Base-by-base conservation (phyloP, 1,284 basidiomycete species). In the Apiotrichum gamsii region DNA sequence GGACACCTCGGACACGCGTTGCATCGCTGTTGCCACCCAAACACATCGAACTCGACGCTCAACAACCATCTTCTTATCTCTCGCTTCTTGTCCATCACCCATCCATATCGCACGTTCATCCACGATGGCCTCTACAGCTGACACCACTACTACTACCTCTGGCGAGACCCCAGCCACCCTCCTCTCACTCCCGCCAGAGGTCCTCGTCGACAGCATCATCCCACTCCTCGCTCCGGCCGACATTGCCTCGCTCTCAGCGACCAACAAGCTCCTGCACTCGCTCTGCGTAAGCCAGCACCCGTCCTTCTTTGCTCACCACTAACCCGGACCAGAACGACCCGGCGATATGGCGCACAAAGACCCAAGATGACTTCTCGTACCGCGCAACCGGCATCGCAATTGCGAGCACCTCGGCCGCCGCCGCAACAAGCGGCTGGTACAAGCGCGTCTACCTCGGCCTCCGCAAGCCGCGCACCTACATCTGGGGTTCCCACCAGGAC, bases 401-500 rank as follows among this genome's bases (percentile, higher is more conserved):
- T 30, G 38, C 47, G 47, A 20, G 45, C 43, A 9, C 43, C 42
- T 14, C 21, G 16, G 43, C 42, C 16, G 51, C 51, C 18, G n/a
- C n/a, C n/a, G n/a, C n/a, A n/a, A n/a, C n/a, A n/a, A n/a, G n/a
- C n/a, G 56, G 73, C 39, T 87, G 87, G 41, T 90, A 82, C 80
- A 84, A 83, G 69, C 78, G 82, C 56, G 81, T 91, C 29, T 91
- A 90, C 72, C 77, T 77, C 41, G 82, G 86, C 3, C 68, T 91
- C 37, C 71, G 67, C 25, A 65, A 60, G 67, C 81, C 77, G 52
- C 79, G 71, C 60, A 75, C 84, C 1, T 90, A 81, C 62, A 82
- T 88, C 16, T 91, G 88, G 88, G 88, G 88, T 81, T 87, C 67
- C n/a, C n/a, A n/a, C n/a, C n/a, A n/a, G n/a, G n/a, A n/a, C n/a